Conservation (phyloP, 2,329 filamentous ascomycete species). For the Allantophomopsis lycopodina region DNA sequence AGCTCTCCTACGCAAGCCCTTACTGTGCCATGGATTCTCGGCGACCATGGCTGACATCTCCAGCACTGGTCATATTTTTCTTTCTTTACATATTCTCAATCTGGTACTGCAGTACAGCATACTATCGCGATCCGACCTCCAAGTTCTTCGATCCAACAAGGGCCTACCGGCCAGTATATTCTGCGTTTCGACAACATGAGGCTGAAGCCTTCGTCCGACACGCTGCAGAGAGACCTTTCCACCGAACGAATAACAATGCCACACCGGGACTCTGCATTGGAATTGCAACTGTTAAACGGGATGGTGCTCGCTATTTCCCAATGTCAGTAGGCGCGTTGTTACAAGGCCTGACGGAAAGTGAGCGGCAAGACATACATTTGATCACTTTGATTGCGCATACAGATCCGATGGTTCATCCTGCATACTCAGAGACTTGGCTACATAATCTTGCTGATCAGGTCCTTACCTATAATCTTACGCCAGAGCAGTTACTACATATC, state of each 20-base stretch:
- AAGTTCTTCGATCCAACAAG: conserved; percentile 15
- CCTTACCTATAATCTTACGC: conserved; percentile 15
- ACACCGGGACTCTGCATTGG: conserved; percentile 5
- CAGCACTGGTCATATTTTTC: too few relatives aligned
- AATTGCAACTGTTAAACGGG: conserved; percentile 4
- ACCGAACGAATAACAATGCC: not conserved
- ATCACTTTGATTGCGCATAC: conserved; percentile 22
- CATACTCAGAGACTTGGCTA: conserved; percentile 19
- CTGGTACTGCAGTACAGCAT: conserved; percentile 9
- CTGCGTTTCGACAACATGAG: conserved; percentile 9
- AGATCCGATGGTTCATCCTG: conserved; percentile 17
- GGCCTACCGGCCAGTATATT: conserved; percentile 15
- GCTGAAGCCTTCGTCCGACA: conserved; percentile 12
- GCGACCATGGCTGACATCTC: too few relatives aligned
- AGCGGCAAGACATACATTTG: conserved; percentile 19
- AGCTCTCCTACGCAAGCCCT: too few relatives aligned
- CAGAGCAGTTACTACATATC: conserved; percentile 1
- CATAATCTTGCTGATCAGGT: conserved; percentile 19
- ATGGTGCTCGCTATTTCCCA: conserved; percentile 4
- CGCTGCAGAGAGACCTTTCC: not conserved
- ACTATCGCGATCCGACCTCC: conserved; percentile 17
- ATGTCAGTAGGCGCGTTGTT: conserved; percentile 13
- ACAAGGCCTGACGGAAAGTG: conserved; percentile 16
- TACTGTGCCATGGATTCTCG: too few relatives aligned
- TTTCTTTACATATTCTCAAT: too few relatives aligned